A percentile compares a stretch with the other conserved stretches of the same genome.
Evolutionary conservation across 768 basidiomycete genomes (phyloP).

Genomic region (Hericium coralloides): DNA sequence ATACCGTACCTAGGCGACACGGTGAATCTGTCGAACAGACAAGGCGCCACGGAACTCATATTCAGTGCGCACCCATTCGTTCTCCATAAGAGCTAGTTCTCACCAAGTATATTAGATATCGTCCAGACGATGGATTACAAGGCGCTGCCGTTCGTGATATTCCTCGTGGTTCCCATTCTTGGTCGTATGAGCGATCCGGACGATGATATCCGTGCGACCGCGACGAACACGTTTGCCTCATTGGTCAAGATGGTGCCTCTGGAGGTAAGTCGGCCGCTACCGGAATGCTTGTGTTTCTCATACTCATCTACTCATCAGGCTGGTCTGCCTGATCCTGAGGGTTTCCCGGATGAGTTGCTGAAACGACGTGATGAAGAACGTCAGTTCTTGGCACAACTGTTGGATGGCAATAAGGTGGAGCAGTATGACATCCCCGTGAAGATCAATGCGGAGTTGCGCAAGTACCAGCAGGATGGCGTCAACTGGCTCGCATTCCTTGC

Average conservation of each 20-base stretch:
- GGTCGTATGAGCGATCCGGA: slow-evolving; percentile 96
- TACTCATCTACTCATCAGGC: slow-evolving; percentile 40
- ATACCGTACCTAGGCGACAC: slow-evolving; percentile 80
- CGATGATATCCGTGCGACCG: slow-evolving; percentile 83
- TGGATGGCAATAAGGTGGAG: slow-evolving; percentile 93
- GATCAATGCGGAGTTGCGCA: slow-evolving; percentile 90
- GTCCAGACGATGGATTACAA: slow-evolving; percentile 89
- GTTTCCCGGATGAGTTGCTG: slow-evolving; percentile 82
- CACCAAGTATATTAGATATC: slow-evolving; percentile 50
- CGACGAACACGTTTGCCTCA: slow-evolving; percentile 96
- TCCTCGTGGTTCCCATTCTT: slow-evolving; percentile 91
- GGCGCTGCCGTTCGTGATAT: slow-evolving; percentile 92
- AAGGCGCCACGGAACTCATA: slow-evolving; percentile 85
- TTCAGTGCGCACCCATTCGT: slow-evolving; percentile 58
- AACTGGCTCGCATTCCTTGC: slow-evolving; percentile 98
- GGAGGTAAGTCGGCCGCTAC: slow-evolving; percentile 47
- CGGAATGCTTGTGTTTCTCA: not conserved
- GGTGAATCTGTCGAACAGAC: slow-evolving; percentile 61
- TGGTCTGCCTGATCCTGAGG: slow-evolving; percentile 92
- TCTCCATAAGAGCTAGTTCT: slow-evolving; percentile 7
- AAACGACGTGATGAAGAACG: slow-evolving; percentile 82
- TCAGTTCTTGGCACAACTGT: slow-evolving; percentile 84
- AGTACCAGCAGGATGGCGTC: slow-evolving; percentile 97
- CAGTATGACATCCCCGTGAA: slow-evolving; percentile 77
- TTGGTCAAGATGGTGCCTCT: slow-evolving; percentile 98